These are phyloP conservation scores for Backusella westeae DNA, from an alignment of 192 early-diverging fungal species.

Conservation along the genomic window DNA sequence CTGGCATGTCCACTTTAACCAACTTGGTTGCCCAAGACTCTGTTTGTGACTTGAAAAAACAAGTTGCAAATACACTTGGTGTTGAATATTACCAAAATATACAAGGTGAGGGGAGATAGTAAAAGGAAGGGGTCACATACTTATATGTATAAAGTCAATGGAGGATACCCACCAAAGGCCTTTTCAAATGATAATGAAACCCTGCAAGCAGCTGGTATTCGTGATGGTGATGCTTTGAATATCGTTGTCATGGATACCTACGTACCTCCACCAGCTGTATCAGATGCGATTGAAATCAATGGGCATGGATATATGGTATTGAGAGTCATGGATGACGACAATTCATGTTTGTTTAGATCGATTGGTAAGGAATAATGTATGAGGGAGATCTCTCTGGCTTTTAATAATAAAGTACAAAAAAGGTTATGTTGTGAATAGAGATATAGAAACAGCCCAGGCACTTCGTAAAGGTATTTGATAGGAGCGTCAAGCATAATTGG, in stretches of 20 bases:
- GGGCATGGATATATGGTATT: neutral
- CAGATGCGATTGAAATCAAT: neutral
- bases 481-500: neutral
- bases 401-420: neutral
- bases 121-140: neutral
- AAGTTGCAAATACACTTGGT: conserved; percentile 5
- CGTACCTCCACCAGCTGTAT: neutral
- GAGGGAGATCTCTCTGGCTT: neutral
- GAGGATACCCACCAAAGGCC: conserved; percentile 49
- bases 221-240: conserved; percentile 45
- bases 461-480: conserved; percentile 33
- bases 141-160: conserved; percentile 20
- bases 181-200: conserved; percentile 13
- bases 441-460: conserved; percentile 10
- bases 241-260: neutral
- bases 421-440: conserved; percentile 40
- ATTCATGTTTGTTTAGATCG: conserved; percentile 69
- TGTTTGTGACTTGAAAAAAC: conserved; percentile 23
- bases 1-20: conserved; percentile 37
- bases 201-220: conserved; percentile 25
- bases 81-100: neutral
- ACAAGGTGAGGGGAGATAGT: neutral
- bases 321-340: conserved; percentile 66
- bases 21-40: conserved; percentile 22
- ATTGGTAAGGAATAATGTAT: conserved; percentile 38